Evolutionary conservation across 805 yeast species (phyloP).

Genomic region (Hyphopichia homilentoma): DNA sequence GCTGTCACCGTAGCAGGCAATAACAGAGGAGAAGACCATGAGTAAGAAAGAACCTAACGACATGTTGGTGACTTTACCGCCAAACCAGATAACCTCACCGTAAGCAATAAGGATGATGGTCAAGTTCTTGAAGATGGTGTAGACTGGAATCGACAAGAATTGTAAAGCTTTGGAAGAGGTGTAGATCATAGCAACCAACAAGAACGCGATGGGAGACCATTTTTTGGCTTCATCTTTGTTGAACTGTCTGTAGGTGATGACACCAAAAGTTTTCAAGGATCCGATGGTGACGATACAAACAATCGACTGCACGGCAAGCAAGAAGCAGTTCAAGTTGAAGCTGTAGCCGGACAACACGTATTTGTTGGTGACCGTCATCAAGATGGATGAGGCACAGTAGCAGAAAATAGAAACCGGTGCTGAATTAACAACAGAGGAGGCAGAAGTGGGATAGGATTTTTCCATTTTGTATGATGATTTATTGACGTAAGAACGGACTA

Average conservation of each 20-base stretch:
- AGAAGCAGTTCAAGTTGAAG: conserved; percentile 79
- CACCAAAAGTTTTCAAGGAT: conserved; percentile 65
- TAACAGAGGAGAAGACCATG: conserved; percentile 94
- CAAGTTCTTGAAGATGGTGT: conserved; percentile 96
- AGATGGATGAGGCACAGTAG: conserved; percentile 90
- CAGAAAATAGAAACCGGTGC: conserved; percentile 69
- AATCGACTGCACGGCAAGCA: conserved; percentile 82
- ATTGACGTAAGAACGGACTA: conserved; percentile 8
- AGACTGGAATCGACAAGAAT: conserved; percentile 88
- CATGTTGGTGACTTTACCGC: conserved; percentile 87
- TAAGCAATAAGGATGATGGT: conserved; percentile 96
- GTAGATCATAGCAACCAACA: conserved; percentile 91
- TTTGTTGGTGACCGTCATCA: conserved; percentile 97
- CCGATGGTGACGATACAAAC: conserved; percentile 78
- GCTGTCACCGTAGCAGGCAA: conserved; percentile 89
- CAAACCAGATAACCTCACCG: conserved; percentile 97
- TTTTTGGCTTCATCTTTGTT: conserved; percentile 86
- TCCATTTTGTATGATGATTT: conserved; percentile 28
- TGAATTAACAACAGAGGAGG: conserved; percentile 43
- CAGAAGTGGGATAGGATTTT: conserved; percentile 21
- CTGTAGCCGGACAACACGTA: conserved; percentile 76
- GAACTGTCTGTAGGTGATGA: conserved; percentile 83
- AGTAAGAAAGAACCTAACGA: conserved; percentile 79
- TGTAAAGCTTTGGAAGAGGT: conserved; percentile 94
- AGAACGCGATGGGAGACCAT: conserved; percentile 91